Evolutionary conservation across 208 protist genomes (phyloP).

Genomic region (Leishmania amazonensis): DNA sequence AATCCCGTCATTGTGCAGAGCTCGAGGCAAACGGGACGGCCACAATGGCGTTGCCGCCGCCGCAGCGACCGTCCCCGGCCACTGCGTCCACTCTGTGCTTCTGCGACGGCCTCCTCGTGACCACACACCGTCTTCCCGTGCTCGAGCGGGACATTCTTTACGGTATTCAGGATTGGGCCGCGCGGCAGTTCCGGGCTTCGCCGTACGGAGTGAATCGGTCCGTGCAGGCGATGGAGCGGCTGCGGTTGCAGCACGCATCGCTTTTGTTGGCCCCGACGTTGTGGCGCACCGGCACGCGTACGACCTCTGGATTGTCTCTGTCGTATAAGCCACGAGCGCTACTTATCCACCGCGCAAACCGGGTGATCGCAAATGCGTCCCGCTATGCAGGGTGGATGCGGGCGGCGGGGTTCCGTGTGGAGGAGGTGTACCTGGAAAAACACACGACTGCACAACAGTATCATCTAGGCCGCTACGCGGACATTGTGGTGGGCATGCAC

Average conservation of each 20-base stretch:
- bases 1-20: slow-evolving; percentile 23
- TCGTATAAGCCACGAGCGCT: slow-evolving; percentile 37
- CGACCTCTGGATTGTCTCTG: neutral
- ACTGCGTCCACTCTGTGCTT: slow-evolving; percentile 24
- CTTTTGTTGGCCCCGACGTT: slow-evolving; percentile 7
- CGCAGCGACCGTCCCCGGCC: neutral
- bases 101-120: slow-evolving; percentile 32
- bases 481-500: slow-evolving; percentile 67
- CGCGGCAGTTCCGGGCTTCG: slow-evolving; percentile 21
- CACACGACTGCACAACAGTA: slow-evolving; percentile 46
- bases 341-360: slow-evolving; percentile 41
- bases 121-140: slow-evolving; percentile 14
- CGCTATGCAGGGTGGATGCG: slow-evolving; percentile 32
- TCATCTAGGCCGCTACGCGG: slow-evolving; percentile 47
- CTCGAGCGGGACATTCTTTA: slow-evolving; percentile 19
- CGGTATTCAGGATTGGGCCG: slow-evolving; percentile 33
- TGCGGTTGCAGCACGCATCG: slow-evolving; percentile 16
- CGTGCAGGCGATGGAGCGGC: slow-evolving; percentile 22
- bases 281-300: neutral
- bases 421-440: slow-evolving; percentile 39
- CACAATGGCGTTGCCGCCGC: neutral
- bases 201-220: slow-evolving; percentile 17
- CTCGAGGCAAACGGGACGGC: neutral
- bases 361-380: slow-evolving; percentile 35
- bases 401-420: slow-evolving; percentile 48